Percentiles rank a stretch among this genome's conserved stretches.
phyloP scores from a whole-genome alignment of 2,329 filamentous ascomycete species.

The Cadophora malorum region DNA sequence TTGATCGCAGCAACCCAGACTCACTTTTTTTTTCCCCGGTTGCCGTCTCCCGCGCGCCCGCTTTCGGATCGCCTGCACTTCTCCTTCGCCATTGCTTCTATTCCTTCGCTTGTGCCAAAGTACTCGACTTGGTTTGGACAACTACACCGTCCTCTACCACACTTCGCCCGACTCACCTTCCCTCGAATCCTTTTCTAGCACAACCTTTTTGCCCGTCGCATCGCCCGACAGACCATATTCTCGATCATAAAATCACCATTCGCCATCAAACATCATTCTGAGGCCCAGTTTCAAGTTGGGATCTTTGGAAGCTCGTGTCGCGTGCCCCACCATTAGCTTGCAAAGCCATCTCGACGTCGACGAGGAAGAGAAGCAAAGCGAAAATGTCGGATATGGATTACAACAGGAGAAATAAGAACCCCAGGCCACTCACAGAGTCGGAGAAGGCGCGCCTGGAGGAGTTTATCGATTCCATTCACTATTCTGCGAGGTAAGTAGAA shows the following conservation, averaged over 20 bases:
- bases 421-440: slow-evolving; percentile 77
- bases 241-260: background rate
- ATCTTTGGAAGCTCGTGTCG: slow-evolving; percentile 11
- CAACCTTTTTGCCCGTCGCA: background rate
- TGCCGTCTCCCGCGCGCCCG: background rate
- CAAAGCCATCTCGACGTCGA: slow-evolving; percentile 5
- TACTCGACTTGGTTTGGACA: slow-evolving; percentile 1
- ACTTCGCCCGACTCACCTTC: background rate
- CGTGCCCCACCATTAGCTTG: slow-evolving; percentile 31
- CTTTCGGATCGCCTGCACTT: slow-evolving; percentile 10
- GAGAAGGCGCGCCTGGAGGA: slow-evolving; percentile 88
- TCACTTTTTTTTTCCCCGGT: background rate
- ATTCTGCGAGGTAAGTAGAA: slow-evolving; percentile 78
- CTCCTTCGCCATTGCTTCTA: slow-evolving; percentile 11
- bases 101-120: slow-evolving; percentile 9
- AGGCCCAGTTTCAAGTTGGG: background rate
- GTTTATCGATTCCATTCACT: slow-evolving; percentile 92
- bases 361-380: background rate
- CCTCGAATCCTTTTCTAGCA: background rate
- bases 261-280: background rate
- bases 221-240: background rate
- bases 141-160: background rate
- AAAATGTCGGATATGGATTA: slow-evolving; percentile 59
- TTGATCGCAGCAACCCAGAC: background rate
- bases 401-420: slow-evolving; percentile 84